A percentile compares a stretch with the other conserved stretches of the same genome.
Evolutionary conservation across 2,329 filamentous ascomycete genomes (phyloP).

Genomic region (Penicillium hesseltinei): DNA sequence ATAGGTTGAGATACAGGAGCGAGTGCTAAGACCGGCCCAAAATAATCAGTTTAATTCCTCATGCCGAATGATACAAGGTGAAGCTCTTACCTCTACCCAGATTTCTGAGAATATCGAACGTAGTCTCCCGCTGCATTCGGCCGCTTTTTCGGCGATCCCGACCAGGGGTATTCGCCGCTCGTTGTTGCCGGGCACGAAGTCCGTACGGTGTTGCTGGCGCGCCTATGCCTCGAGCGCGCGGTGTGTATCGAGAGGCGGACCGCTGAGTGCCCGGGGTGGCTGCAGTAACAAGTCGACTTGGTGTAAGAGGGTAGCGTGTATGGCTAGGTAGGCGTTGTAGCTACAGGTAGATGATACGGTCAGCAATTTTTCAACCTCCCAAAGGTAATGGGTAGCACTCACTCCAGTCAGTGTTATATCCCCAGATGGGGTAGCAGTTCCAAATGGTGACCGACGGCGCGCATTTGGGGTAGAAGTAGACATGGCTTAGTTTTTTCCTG

Average conservation of each 20-base stretch:
- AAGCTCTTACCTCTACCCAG: constrained; percentile 49
- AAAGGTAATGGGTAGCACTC: constrained; percentile 1
- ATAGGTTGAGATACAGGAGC: constrained; percentile 49
- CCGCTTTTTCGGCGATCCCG: constrained; percentile 51
- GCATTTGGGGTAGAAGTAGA: constrained; percentile 33
- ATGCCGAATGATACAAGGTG: not conserved
- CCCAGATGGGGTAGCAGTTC: constrained; percentile 27
- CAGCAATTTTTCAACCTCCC: not conserved
- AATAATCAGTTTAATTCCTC: not conserved
- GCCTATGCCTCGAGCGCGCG: constrained; percentile 30
- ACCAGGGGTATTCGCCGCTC: constrained; percentile 52
- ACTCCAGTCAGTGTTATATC: constrained; percentile 31
- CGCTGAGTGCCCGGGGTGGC: constrained; percentile 35
- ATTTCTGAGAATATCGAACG: constrained; percentile 54
- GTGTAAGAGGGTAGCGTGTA: constrained; percentile 36
- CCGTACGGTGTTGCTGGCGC: constrained; percentile 57
- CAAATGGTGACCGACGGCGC: constrained; percentile 27
- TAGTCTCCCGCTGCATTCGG: constrained; percentile 53
- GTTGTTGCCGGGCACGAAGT: constrained; percentile 54
- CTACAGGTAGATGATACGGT: constrained; percentile 16
- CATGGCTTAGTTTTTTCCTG: not conserved
- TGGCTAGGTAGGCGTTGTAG: constrained; percentile 36
- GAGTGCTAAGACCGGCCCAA: constrained; percentile 39
- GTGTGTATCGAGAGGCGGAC: constrained; percentile 36
- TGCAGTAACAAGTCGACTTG: constrained; percentile 30